These are phyloP conservation scores for Cryptococcus amylolentus DNA, from an alignment of 1,284 basidiomycete genomes.

Conservation along the genomic window DNA sequence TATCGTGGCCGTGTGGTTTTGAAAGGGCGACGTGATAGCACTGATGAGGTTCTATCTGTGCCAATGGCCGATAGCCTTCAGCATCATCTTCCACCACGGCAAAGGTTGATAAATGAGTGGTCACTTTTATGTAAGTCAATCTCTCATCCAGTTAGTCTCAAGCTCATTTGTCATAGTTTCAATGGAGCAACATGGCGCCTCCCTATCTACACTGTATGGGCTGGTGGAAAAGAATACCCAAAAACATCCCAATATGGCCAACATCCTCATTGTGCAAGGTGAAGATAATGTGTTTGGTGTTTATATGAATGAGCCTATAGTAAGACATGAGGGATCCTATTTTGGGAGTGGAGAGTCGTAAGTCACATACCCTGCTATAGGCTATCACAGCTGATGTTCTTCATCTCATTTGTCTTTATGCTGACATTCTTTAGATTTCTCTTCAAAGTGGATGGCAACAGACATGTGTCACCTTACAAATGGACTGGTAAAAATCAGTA, in stretches of 20 bases:
- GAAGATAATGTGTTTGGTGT: slow-evolving; percentile 68
- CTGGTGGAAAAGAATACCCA: slow-evolving; percentile 54
- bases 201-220: slow-evolving; percentile 78
- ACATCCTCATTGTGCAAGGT: slow-evolving; percentile 62
- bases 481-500: slow-evolving; percentile 93
- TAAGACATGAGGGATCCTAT: slow-evolving; percentile 60
- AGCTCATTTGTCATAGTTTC: slow-evolving; percentile 52
- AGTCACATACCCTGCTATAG: slow-evolving; percentile 40
- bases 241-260: slow-evolving; percentile 49
- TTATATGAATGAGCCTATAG: slow-evolving; percentile 72
- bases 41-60: slow-evolving; percentile 57
- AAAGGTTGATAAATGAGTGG: slow-evolving; percentile 77
- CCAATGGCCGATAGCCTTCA: slow-evolving; percentile 65
- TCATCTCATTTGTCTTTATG: not conserved
- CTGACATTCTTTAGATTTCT: slow-evolving; percentile 60
- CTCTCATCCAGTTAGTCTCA: not conserved
- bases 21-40: slow-evolving; percentile 57
- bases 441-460: slow-evolving; percentile 56
- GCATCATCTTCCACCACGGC: slow-evolving; percentile 69
- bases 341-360: slow-evolving; percentile 83
- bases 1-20: slow-evolving; percentile 39
- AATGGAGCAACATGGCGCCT: slow-evolving; percentile 92
- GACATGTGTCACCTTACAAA: slow-evolving; percentile 62
- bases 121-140: slow-evolving; percentile 64
- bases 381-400: not conserved